Conservation (phyloP, 2,329 filamentous ascomycete species). For the Zymoseptoria brevis region DNA sequence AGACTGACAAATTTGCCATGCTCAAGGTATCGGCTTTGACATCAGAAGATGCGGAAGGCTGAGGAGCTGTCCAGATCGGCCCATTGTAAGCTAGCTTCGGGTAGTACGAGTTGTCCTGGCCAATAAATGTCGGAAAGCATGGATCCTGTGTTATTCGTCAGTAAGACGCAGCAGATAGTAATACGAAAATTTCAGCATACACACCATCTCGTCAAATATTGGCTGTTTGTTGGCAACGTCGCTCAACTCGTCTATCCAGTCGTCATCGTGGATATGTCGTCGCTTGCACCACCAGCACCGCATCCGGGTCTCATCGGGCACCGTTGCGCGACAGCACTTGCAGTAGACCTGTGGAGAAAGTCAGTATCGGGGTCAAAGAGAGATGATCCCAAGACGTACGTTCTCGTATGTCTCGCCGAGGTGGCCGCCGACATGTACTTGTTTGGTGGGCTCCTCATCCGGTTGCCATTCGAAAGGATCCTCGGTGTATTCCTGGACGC, state of each 20-base stretch:
- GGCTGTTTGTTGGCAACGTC: background rate
- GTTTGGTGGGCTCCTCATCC: too few relatives aligned
- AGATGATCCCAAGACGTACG: too few relatives aligned
- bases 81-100: constrained; percentile 6
- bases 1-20: background rate
- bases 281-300: constrained; percentile 8
- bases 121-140: constrained; percentile 5
- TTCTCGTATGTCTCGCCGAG: too few relatives aligned
- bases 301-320: background rate
- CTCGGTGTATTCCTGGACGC: too few relatives aligned
- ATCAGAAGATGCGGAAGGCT: too few relatives aligned
- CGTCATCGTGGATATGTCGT: background rate
- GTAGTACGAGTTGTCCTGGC: background rate
- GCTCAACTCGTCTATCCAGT: background rate
- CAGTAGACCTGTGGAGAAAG: constrained; percentile 5
- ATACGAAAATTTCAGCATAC: background rate
- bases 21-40: too few relatives aligned
- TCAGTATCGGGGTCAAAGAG: too few relatives aligned
- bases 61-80: constrained; percentile 4
- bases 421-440: too few relatives aligned
- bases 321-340: background rate
- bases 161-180: background rate
- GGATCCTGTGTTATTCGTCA: constrained; percentile 1
- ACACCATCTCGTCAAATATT: background rate
- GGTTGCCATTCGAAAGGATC: too few relatives aligned